Evolutionary conservation across 768 basidiomycete species (phyloP), one percentile per base, ranked within the genome.

Genomic region (Kwoniella pini): DNA sequence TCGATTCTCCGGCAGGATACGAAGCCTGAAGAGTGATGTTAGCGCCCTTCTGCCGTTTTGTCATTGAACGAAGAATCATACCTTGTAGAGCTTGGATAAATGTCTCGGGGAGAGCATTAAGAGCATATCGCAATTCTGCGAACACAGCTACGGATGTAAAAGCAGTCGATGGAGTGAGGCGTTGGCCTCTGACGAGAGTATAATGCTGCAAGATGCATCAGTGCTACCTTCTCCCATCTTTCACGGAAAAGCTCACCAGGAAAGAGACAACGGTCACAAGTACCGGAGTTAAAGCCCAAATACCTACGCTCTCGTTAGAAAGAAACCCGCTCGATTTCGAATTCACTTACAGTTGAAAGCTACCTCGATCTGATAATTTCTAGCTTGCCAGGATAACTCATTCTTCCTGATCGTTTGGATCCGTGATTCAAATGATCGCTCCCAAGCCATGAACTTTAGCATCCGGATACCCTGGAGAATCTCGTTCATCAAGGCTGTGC

Each of bases 361-460:
- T 46, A 87, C 86, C 80, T 95, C 93, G 53, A 95, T 89, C 42
- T 83, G 84, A 77, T 93, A 97, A 78, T 91, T 96, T 48, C 90
- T 77, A 67, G 85, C 86, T 72, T 93, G 91, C 77, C 85, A 91
- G 68, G 86, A 86, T 22, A 96, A 81, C 76, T 96, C 92, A 65
- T 85, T 87, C 42, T 86, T 85, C 24, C 92, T 84, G 60, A 95
- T 81, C 52, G 83, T 85, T 54, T 88, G 76, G 0, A 93, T 86
- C 10, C 82, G 83, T 22, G 82, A 81, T 78, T 95, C 92, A 68
- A 94, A 94, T 72, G 85, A 90, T 24, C 92, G 86, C 76, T 96
- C 92, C 92, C 86, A 87, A 15, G 91, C 92, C 91, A 95, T 94
- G 79, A 94, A 96, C 74, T 95, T 94, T 68, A 94, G 85, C 90